These are phyloP conservation scores for Schoenoplectus triqueter DNA, from an alignment of 202 grass and related monocot species.

Conservation along the genomic window DNA sequence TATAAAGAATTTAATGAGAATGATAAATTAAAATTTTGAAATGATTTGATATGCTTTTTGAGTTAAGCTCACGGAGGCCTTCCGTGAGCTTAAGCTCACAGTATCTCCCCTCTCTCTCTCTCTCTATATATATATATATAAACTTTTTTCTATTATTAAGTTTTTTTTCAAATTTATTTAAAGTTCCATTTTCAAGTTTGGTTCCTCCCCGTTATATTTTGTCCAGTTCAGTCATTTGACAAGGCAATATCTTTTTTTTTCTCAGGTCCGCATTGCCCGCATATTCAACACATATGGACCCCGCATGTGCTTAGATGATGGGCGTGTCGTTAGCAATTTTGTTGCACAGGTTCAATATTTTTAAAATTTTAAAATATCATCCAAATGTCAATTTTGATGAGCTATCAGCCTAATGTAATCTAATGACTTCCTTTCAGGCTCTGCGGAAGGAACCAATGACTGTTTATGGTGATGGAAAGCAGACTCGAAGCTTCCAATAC, in stretches of 20 bases:
- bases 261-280: slow-evolving; percentile 91
- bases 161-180: too few species aligned
- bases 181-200: too few species aligned
- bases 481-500: slow-evolving; percentile 95
- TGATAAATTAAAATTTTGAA: too few species aligned
- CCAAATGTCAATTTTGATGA: slow-evolving; percentile 18
- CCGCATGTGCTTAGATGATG: slow-evolving; percentile 98
- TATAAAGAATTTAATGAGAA: too few species aligned
- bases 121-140: too few species aligned
- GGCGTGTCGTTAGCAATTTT: slow-evolving; percentile 95
- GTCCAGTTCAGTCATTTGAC: slow-evolving; percentile 21
- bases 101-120: too few species aligned
- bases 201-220: too few species aligned
- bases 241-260: slow-evolving; percentile 22
- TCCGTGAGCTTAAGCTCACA: too few species aligned
- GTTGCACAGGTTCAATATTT: slow-evolving; percentile 74
- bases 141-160: too few species aligned
- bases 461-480: slow-evolving; percentile 94
- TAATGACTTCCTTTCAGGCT: slow-evolving; percentile 53
- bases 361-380: not conserved
- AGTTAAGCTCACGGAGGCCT: too few species aligned
- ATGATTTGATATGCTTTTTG: too few species aligned
- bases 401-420: slow-evolving; percentile 21
- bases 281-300: slow-evolving; percentile 99
- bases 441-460: slow-evolving; percentile 89